Conservation (phyloP, 179 eudicot species). For the Beta lomatogona region DNA sequence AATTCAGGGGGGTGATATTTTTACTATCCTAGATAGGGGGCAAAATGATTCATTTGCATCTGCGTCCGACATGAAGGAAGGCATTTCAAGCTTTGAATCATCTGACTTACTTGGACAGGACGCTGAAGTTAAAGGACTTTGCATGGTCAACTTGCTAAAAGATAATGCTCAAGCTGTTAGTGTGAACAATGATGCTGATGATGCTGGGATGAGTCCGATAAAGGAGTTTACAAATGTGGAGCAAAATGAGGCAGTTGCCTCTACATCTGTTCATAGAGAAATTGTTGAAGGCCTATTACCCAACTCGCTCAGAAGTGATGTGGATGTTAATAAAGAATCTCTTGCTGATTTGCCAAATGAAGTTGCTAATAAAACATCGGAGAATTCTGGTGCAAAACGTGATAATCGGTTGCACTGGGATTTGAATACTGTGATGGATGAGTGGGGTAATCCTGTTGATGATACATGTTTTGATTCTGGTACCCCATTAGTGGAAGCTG, state of each 20-base stretch:
- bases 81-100: background rate
- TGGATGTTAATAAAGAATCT: background rate
- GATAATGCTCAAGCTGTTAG: slow-evolving; percentile 17
- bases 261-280: background rate
- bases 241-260: slow-evolving; percentile 17
- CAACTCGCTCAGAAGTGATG: background rate
- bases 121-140: background rate
- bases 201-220: slow-evolving; percentile 18
- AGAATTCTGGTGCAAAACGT: slow-evolving; percentile 28
- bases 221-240: slow-evolving; percentile 10
- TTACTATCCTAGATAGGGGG: background rate
- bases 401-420: slow-evolving; percentile 70
- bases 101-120: background rate
- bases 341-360: slow-evolving; percentile 16
- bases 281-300: background rate
- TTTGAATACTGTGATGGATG: slow-evolving; percentile 60
- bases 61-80: background rate
- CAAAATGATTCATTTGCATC: slow-evolving; percentile 10
- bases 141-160: background rate
- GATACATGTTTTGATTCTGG: slow-evolving; percentile 25
- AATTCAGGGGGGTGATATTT: slow-evolving; percentile 10
- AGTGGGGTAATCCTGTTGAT: slow-evolving; percentile 63
- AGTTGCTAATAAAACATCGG: background rate
- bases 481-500: slow-evolving; percentile 12
- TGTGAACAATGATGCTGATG: slow-evolving; percentile 5